These are phyloP conservation scores for Yarrowia yakushimensis DNA, from an alignment of 805 yeast genomes.

Conservation along the genomic window DNA sequence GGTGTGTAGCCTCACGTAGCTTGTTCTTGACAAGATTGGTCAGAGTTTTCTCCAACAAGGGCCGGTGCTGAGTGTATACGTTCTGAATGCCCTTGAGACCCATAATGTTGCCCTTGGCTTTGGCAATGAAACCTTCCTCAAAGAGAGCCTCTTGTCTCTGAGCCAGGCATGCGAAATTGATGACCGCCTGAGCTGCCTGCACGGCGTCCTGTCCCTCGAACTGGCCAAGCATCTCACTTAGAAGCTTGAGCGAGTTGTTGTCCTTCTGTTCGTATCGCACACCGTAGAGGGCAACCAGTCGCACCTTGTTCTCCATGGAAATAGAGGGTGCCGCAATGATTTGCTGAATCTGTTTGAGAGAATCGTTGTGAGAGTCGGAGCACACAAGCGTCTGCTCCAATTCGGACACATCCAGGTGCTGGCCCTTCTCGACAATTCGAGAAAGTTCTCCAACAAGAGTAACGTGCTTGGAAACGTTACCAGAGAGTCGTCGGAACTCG, in stretches of 20 bases:
- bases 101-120: constrained; percentile 44
- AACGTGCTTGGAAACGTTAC: constrained; percentile 89
- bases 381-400: constrained; percentile 82
- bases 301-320: constrained; percentile 57
- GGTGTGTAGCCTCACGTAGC: constrained; percentile 25
- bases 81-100: constrained; percentile 46
- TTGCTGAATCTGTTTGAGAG: constrained; percentile 54
- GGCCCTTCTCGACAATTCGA: constrained; percentile 55
- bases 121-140: constrained; percentile 40
- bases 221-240: constrained; percentile 29
- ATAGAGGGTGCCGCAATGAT: constrained; percentile 46
- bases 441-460: constrained; percentile 84
- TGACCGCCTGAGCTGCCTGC: constrained; percentile 45
- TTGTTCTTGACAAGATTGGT: constrained; percentile 36
- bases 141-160: constrained; percentile 46
- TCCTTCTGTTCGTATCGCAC: constrained; percentile 60
- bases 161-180: constrained; percentile 43
- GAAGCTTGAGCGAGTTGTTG: constrained; percentile 42
- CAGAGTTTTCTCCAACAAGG: constrained; percentile 56
- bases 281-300: constrained; percentile 70
- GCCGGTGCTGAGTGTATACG: constrained; percentile 87
- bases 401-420: constrained; percentile 84
- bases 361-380: constrained; percentile 53
- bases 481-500: constrained; percentile 81
- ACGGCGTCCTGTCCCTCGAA: constrained; percentile 38